A percentile compares a stretch with the other conserved stretches of the same genome.
These are phyloP conservation scores for Solanum stenotomum DNA, from an alignment of 257 asterid species.

Conservation along the genomic window DNA sequence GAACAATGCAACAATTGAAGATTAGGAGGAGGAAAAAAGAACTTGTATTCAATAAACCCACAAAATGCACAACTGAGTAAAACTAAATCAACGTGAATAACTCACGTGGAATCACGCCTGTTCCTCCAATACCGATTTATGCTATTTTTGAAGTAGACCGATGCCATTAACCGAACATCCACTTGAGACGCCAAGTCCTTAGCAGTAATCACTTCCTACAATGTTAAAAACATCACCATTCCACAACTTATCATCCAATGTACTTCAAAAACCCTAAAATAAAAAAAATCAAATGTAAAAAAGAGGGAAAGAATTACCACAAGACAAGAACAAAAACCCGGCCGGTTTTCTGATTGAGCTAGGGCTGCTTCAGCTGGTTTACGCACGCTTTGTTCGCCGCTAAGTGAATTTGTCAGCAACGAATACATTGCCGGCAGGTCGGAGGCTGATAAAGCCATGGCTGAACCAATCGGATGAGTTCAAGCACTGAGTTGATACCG, in stretches of 20 bases:
- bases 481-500: not conserved
- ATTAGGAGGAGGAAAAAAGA: not conserved
- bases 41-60: not conserved
- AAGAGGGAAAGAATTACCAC: conserved; percentile 38
- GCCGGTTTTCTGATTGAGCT: conserved; percentile 71
- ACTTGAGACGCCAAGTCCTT: conserved; percentile 60
- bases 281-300: not conserved
- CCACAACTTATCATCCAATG: not conserved
- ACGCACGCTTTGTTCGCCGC: conserved; percentile 61
- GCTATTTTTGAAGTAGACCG: conserved; percentile 83
- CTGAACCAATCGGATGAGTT: not conserved
- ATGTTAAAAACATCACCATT: not conserved
- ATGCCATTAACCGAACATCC: conserved; percentile 84
- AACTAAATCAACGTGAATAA: not conserved
- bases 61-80: not conserved
- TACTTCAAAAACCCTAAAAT: not conserved
- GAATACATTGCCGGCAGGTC: conserved; percentile 85
- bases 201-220: conserved; percentile 79
- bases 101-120: conserved; percentile 75
- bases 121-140: conserved; percentile 83
- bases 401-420: conserved; percentile 65
- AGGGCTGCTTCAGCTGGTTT: conserved; percentile 90
- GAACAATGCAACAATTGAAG: not conserved
- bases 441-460: conserved; percentile 72
- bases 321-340: conserved; percentile 94